Conservation (phyloP, 164 flowering plant species). For the Pachysandra terminalis region DNA sequence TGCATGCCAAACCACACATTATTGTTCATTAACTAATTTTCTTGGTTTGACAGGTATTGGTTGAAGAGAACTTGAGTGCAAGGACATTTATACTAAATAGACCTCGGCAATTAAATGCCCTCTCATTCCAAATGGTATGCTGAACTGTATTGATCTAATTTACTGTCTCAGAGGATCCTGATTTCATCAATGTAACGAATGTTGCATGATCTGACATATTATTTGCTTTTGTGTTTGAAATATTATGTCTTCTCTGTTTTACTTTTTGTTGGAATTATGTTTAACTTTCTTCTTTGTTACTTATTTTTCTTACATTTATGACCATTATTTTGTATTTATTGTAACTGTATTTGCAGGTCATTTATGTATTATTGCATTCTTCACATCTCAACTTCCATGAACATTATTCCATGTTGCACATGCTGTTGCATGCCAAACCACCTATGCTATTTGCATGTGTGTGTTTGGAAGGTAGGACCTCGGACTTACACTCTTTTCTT, state of each 20-base stretch:
- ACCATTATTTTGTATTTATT: not conserved
- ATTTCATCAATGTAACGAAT: not conserved
- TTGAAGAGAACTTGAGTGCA: conserved; percentile 37
- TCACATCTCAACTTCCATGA: not conserved
- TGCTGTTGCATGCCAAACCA: not conserved
- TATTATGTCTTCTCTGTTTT: no score
- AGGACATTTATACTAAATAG: conserved; percentile 58
- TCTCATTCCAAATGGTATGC: conserved; percentile 63
- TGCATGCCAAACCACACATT: not conserved
- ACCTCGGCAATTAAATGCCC: conserved; percentile 80
- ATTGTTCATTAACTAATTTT: not conserved
- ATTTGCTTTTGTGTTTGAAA: not conserved
- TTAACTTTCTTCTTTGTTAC: not conserved
- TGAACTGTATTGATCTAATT: not conserved
- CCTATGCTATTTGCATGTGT: not conserved
- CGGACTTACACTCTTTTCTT: not conserved
- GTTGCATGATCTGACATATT: no score
- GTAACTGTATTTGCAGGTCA: not conserved
- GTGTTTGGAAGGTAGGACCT: not conserved
- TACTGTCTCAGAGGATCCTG: not conserved
- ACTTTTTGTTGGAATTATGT: not conserved
- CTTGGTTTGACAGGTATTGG: conserved; percentile 50
- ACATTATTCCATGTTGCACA: not conserved
- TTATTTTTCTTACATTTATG: conserved; percentile 1
- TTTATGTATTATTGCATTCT: not conserved